A percentile compares a stretch with the other conserved stretches of the same genome.
Conservation (phyloP, 345 rosid genomes). For the Moringa oleifera region DNA sequence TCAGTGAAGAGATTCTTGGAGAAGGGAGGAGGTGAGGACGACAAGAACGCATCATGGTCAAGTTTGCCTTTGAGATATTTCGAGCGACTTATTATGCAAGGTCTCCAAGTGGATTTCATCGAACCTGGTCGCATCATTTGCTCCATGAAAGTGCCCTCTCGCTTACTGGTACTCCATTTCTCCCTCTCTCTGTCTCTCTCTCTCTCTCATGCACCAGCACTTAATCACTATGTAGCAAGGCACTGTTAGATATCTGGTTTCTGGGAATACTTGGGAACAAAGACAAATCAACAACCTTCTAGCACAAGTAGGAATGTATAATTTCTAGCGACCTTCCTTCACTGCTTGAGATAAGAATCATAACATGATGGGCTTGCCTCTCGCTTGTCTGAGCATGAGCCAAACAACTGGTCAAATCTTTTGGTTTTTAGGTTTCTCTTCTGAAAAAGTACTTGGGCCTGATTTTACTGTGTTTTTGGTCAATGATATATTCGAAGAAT, state of each 20-base stretch:
- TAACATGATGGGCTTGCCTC: not conserved
- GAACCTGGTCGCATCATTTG: conserved; percentile 78
- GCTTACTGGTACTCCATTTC: conserved; percentile 49
- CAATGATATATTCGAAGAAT: conserved; percentile 39
- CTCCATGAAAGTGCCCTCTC: conserved; percentile 72
- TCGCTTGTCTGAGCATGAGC: not conserved
- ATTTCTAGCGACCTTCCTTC: not conserved
- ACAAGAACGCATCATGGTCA: conserved; percentile 27
- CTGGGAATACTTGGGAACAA: not conserved
- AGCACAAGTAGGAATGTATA: no score
- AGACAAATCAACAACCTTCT: not conserved
- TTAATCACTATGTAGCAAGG: no score
- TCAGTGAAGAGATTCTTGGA: conserved; percentile 55
- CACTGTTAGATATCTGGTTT: not conserved
- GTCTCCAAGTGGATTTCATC: conserved; percentile 52
- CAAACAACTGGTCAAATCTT: not conserved
- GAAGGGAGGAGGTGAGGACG: conserved; percentile 33
- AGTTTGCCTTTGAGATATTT: conserved; percentile 45
- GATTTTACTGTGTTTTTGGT: not conserved
- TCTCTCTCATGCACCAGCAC: not conserved
- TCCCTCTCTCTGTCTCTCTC: not conserved
- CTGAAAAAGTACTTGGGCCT: not conserved
- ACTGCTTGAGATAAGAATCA: no score
- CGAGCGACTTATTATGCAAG: conserved; percentile 56
- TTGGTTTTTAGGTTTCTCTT: not conserved